A percentile compares a stretch with the other conserved stretches of the same genome.
Conservation (phyloP, 106 monocot genomes). For the Dendrobium officinale region DNA sequence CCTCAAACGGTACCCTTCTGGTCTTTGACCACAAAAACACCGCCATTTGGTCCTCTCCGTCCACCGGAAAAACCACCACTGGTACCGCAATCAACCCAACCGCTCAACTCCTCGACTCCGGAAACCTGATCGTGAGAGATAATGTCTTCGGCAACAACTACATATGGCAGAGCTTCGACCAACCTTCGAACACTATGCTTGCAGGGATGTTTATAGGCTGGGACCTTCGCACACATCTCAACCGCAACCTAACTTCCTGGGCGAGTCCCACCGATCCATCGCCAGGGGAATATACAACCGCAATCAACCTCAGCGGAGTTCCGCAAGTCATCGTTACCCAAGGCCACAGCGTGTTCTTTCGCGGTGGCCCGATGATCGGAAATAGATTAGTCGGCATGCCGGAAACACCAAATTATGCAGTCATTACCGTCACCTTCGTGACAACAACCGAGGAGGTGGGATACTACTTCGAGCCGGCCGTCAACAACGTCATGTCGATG, state of each 20-base stretch:
- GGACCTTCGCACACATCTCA: not conserved
- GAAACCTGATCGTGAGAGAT: too few relatives aligned
- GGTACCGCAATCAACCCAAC: not conserved
- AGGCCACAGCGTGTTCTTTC: not conserved
- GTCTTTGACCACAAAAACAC: not conserved
- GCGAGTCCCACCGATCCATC: not conserved
- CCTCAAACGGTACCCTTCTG: not conserved
- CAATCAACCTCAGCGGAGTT: not conserved
- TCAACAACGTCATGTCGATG: not conserved
- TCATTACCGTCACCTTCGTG: slow-evolving; percentile 1
- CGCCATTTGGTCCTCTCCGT: not conserved
- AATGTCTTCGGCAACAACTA: not conserved
- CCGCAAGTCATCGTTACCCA: not conserved
- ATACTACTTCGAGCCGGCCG: not conserved
- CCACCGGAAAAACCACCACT: not conserved
- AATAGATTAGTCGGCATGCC: not conserved
- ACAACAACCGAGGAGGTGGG: not conserved
- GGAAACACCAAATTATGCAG: not conserved
- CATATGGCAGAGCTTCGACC: slow-evolving; percentile 5
- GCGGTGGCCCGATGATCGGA: slow-evolving; percentile 8
- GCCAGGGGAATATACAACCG: not conserved
- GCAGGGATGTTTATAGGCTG: not conserved
- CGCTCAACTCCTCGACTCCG: not conserved
- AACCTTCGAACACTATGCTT: not conserved
- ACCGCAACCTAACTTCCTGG: slow-evolving; percentile 2